Evolutionary conservation across 2,329 filamentous ascomycete genomes (phyloP).

Genomic region (Nemania sp.): DNA sequence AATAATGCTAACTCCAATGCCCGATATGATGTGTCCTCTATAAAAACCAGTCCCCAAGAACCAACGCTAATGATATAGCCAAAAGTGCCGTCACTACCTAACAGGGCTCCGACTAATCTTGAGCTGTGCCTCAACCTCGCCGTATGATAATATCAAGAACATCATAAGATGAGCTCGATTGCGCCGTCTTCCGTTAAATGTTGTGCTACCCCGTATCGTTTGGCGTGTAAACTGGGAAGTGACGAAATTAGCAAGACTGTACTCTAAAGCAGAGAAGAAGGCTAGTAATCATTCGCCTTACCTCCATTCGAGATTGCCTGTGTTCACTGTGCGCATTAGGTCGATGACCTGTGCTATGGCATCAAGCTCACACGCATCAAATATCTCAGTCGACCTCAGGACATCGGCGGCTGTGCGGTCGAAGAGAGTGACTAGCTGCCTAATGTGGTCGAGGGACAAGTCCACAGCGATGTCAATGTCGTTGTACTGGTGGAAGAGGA

Average conservation of each 20-base stretch:
- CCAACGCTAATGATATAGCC: neutral
- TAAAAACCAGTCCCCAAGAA: neutral
- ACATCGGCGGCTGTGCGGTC: constrained; percentile 41
- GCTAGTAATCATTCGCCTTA: constrained; percentile 25
- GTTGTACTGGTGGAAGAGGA: constrained; percentile 45
- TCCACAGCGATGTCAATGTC: constrained; percentile 46
- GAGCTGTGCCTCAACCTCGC: neutral
- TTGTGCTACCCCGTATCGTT: constrained; percentile 43
- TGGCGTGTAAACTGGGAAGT: constrained; percentile 37
- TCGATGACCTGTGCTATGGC: constrained; percentile 42
- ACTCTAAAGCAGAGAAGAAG: neutral
- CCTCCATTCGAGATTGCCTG: constrained; percentile 49
- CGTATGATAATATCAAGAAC: neutral
- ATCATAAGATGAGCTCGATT: constrained; percentile 43
- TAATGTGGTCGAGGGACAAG: constrained; percentile 43
- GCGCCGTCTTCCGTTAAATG: constrained; percentile 35
- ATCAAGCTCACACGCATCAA: constrained; percentile 38
- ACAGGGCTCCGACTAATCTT: neutral
- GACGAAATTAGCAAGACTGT: constrained; percentile 19
- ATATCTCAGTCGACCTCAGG: constrained; percentile 35
- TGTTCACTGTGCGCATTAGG: constrained; percentile 44
- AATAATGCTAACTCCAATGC: too few species aligned
- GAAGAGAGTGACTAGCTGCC: constrained; percentile 42
- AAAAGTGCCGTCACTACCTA: neutral
- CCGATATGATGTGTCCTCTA: too few species aligned